A percentile compares a stretch with the other conserved stretches of the same genome.
These are phyloP conservation scores for Rossbeevera mucosa DNA, from an alignment of 768 basidiomycete species.

Conservation along the genomic window DNA sequence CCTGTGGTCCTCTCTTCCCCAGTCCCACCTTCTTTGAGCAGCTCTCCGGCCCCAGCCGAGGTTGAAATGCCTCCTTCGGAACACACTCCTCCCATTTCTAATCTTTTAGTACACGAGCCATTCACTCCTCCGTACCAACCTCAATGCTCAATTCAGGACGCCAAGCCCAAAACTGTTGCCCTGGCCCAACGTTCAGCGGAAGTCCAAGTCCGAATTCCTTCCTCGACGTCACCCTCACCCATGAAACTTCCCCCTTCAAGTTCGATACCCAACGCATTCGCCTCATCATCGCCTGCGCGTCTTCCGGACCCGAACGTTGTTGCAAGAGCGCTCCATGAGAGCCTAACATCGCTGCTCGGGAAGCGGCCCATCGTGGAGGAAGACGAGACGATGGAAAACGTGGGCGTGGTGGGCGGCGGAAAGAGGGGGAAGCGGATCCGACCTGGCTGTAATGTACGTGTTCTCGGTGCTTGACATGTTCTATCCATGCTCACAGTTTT, in stretches of 20 bases:
- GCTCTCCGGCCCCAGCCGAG: conserved; percentile 22
- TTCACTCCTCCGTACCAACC: conserved; percentile 1
- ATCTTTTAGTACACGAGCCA: neutral
- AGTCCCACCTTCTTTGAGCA: conserved; percentile 24
- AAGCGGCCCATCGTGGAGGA: conserved; percentile 53
- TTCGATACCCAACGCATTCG: conserved; percentile 12
- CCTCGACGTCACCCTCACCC: conserved; percentile 52
- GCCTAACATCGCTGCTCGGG: conserved; percentile 62
- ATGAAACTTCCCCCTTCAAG: conserved; percentile 39
- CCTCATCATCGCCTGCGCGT: conserved; percentile 26
- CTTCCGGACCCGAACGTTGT: conserved; percentile 42
- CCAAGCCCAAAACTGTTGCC: conserved; percentile 15
- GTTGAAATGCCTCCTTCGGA: neutral
- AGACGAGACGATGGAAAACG: conserved; percentile 23
- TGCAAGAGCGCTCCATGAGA: conserved; percentile 62
- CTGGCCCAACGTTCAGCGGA: conserved; percentile 20
- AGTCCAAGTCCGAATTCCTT: conserved; percentile 43
- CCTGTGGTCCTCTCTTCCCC: conserved; percentile 15
- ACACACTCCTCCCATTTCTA: neutral
- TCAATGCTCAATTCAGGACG: conserved; percentile 10
- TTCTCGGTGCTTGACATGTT: neutral
- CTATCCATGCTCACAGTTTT: neutral
- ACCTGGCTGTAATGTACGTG: conserved; percentile 36
- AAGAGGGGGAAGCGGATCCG: conserved; percentile 36
- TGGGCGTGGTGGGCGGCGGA: conserved; percentile 3